A percentile compares a stretch with the other conserved stretches of the same genome.
Evolutionary conservation across 208 protist species (phyloP).

Genomic region (Trypanosoma avium): DNA sequence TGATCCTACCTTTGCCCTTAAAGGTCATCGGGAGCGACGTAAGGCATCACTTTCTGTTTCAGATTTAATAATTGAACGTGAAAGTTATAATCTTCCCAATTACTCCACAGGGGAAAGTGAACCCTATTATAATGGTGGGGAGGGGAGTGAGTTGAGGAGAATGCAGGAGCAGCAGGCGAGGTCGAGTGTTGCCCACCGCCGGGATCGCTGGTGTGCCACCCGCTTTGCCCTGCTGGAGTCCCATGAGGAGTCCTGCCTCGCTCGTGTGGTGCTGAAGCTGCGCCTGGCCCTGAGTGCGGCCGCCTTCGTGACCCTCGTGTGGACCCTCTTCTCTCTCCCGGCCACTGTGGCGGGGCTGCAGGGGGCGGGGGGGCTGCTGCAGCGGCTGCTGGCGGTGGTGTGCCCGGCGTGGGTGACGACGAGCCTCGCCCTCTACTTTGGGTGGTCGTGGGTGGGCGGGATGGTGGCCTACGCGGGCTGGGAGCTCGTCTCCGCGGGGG

Average conservation of each 20-base stretch:
- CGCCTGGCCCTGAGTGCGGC: constrained; percentile 16
- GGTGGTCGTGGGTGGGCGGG: constrained; percentile 28
- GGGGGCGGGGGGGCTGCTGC: constrained; percentile 1
- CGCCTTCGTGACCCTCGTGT: constrained; percentile 17
- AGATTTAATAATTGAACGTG: constrained; percentile 29
- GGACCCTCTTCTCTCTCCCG: constrained; percentile 24
- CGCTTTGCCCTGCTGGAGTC: constrained; percentile 28
- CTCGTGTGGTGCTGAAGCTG: constrained; percentile 20
- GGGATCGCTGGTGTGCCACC: constrained; percentile 18
- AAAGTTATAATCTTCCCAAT: constrained; percentile 7
- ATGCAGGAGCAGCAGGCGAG: neutral
- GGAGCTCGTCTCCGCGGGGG: constrained; percentile 19
- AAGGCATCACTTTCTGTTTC: constrained; percentile 13
- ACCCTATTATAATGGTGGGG: neutral
- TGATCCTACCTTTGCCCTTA: constrained; percentile 9
- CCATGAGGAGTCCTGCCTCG: constrained; percentile 9
- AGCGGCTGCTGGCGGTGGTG: neutral
- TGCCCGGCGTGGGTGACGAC: constrained; percentile 25
- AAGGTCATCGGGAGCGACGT: neutral
- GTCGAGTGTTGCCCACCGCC: neutral
- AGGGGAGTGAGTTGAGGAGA: neutral
- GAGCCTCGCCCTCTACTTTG: constrained; percentile 13
- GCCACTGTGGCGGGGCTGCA: constrained; percentile 13
- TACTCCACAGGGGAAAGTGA: neutral
- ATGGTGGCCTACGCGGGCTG: constrained; percentile 29